A percentile compares a stretch with the other conserved stretches of the same genome.
Conservation (phyloP, 2,329 filamentous ascomycete species). For the Gaeumannomyces sp. region DNA sequence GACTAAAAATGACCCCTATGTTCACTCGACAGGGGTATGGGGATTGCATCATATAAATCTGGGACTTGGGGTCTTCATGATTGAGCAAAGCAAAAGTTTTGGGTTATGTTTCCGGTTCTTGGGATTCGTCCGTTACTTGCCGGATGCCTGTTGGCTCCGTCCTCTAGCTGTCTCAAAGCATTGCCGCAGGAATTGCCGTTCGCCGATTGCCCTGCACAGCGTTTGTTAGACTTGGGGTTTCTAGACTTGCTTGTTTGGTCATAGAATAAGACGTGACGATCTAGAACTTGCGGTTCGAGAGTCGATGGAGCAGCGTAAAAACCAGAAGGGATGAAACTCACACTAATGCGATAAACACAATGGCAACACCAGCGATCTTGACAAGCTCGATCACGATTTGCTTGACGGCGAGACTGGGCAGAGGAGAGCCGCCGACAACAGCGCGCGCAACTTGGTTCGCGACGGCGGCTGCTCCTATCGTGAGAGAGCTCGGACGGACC, state of each 20-base stretch:
- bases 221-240: slow-evolving; percentile 11
- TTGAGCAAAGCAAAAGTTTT: slow-evolving; percentile 2
- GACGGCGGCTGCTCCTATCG: slow-evolving; percentile 36
- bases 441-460: slow-evolving; percentile 30
- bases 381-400: slow-evolving; percentile 31
- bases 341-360: slow-evolving; percentile 50
- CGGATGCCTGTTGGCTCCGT: slow-evolving; percentile 9
- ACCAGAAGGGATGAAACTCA: slow-evolving; percentile 38
- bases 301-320: slow-evolving; percentile 3
- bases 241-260: neutral
- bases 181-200: slow-evolving; percentile 47
- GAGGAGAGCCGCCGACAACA: neutral
- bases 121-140: neutral
- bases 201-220: slow-evolving; percentile 41
- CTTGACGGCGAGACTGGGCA: neutral
- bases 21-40: neutral
- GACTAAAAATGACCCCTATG: slow-evolving; percentile 39
- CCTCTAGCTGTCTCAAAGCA: slow-evolving; percentile 40
- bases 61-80: neutral
- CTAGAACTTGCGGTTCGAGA: neutral
- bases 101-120: neutral
- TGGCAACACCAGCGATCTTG: slow-evolving; percentile 42
- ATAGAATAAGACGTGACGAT: slow-evolving; percentile 4
- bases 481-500: slow-evolving; percentile 37
- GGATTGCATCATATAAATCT: neutral